Evolutionary conservation across 2,329 filamentous ascomycete genomes (phyloP).

Genomic region (Leptographium lundbergii): DNA sequence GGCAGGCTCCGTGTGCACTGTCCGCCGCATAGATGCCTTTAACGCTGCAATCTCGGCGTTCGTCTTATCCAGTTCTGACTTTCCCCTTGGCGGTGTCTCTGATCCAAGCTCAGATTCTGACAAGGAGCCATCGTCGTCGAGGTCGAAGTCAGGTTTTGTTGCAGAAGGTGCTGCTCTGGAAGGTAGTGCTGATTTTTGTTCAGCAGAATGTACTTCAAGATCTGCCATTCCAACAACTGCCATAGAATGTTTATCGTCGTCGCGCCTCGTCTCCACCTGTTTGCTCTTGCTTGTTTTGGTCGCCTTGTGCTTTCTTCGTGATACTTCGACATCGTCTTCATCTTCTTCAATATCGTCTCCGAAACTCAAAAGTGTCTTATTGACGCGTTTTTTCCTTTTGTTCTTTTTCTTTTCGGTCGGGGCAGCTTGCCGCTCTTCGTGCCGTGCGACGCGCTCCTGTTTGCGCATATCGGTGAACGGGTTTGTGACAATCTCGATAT

Average conservation of each 20-base stretch:
- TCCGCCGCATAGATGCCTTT: constrained; percentile 70
- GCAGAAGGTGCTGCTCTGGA: neutral
- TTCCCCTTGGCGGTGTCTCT: constrained; percentile 20
- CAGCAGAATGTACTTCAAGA: constrained; percentile 12
- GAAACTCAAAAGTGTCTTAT: constrained; percentile 67
- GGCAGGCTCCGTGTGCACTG: constrained; percentile 32
- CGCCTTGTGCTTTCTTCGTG: constrained; percentile 13
- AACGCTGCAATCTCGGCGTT: constrained; percentile 72
- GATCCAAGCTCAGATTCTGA: constrained; percentile 16
- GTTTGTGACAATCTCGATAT: constrained; percentile 65
- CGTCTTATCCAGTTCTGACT: constrained; percentile 50
- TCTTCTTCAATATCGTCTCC: constrained; percentile 51
- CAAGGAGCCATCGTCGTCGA: constrained; percentile 10
- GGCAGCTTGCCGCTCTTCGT: constrained; percentile 27
- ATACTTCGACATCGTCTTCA: constrained; percentile 21
- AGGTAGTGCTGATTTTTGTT: neutral
- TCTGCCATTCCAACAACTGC: neutral
- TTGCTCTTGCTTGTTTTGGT: constrained; percentile 13
- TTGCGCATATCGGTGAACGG: constrained; percentile 73
- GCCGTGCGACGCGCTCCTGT: constrained; percentile 41
- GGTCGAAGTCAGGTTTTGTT: neutral
- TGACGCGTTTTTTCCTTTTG: constrained; percentile 50
- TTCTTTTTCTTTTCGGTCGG: constrained; percentile 38
- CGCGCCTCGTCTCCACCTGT: constrained; percentile 15
- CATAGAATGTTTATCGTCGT: neutral